These are phyloP conservation scores for Aspergillus olivimuriae DNA, from an alignment of 495 filamentous ascomycete genomes.

Conservation along the genomic window DNA sequence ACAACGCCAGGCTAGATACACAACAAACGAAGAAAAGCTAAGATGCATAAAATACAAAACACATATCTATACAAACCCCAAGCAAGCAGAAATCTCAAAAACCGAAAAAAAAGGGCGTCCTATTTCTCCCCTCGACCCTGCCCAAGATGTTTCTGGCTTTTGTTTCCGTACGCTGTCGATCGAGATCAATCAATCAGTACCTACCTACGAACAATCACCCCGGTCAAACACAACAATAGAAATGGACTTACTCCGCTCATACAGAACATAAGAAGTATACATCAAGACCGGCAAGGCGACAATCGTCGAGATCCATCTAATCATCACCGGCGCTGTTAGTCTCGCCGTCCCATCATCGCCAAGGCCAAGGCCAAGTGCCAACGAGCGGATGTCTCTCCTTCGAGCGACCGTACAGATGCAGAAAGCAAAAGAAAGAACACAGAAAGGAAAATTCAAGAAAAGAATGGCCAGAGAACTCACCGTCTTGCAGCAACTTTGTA, in stretches of 20 bases:
- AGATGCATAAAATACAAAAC: background rate
- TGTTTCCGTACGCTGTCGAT: constrained; percentile 16
- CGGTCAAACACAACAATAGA: background rate
- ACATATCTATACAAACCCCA: too few species aligned
- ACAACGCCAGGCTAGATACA: too few species aligned
- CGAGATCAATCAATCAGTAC: constrained; percentile 1
- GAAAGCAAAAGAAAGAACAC: background rate
- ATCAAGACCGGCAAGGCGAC: constrained; percentile 27
- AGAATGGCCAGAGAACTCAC: constrained; percentile 9
- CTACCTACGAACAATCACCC: background rate
- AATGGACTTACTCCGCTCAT: constrained; percentile 20
- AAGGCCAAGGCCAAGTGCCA: too few species aligned
- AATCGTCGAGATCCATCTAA: constrained; percentile 27
- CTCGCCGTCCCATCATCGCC: too few species aligned
- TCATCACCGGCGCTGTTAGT: too few species aligned
- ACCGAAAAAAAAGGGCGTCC: too few species aligned
- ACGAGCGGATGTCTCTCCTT: too few species aligned
- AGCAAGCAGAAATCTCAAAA: too few species aligned
- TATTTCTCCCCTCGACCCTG: background rate
- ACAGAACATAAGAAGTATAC: constrained; percentile 25
- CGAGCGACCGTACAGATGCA: background rate
- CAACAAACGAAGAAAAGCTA: too few species aligned
- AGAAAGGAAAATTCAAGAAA: background rate
- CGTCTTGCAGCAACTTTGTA: constrained; percentile 22
- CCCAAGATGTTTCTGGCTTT: constrained; percentile 13